Conservation (phyloP, 2,329 filamentous ascomycete genomes). For the Colletotrichum shisoi region DNA sequence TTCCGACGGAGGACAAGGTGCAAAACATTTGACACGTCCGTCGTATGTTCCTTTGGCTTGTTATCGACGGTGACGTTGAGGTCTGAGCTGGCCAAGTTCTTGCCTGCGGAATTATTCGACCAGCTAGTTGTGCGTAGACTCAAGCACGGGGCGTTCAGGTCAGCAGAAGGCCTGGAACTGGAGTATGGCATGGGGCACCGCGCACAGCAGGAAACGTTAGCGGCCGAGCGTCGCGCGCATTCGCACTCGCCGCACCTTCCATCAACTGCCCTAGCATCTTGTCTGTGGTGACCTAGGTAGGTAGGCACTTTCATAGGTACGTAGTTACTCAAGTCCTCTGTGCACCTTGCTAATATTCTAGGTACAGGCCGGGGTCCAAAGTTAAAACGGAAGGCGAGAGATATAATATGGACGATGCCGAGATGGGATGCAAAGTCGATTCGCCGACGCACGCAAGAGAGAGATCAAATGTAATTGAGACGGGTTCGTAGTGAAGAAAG, state of each 20-base stretch:
- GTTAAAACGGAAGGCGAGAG: neutral
- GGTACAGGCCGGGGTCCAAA: constrained; percentile 2
- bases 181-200: neutral
- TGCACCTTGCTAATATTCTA: no score
- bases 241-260: constrained; percentile 27
- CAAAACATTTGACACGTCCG: constrained; percentile 6
- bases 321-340: no score
- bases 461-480: neutral
- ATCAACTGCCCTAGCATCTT: neutral
- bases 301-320: no score
- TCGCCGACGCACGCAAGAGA: constrained; percentile 7
- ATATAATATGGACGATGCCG: constrained; percentile 9
- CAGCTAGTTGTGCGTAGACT: neutral
- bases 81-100: no score
- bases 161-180: neutral
- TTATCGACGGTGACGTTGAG: no score
- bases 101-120: no score
- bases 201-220: neutral
- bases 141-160: neutral
- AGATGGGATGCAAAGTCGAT: constrained; percentile 9
- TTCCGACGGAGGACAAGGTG: constrained; percentile 5
- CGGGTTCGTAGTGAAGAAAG: neutral
- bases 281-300: no score
- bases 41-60: constrained; percentile 6
- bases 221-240: constrained; percentile 15